A percentile compares a stretch with the other conserved stretches of the same genome.
phyloP scores from a whole-genome alignment of 441 rosid genomes.

The Brassica balearica region DNA sequence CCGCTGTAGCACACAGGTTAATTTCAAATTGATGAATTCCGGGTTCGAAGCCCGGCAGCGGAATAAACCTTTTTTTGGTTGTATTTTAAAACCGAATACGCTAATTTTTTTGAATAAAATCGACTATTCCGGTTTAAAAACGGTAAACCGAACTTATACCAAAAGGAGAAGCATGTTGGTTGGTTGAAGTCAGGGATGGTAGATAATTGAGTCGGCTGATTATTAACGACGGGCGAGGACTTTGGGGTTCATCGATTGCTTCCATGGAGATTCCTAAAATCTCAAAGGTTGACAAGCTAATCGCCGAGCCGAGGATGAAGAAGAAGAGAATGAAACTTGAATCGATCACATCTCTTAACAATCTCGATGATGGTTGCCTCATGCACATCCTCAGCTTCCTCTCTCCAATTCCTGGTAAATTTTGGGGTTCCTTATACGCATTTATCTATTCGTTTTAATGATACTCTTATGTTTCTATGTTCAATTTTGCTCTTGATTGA shows the following conservation, averaged over 20 bases:
- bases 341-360: conserved; percentile 56
- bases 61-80: too few relatives aligned
- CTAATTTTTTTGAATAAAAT: too few relatives aligned
- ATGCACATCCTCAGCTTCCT: conserved; percentile 98
- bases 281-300: background rate
- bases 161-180: too few relatives aligned
- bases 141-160: too few relatives aligned
- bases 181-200: too few relatives aligned
- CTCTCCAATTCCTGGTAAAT: conserved; percentile 85
- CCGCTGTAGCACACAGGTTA: background rate
- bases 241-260: conserved; percentile 1
- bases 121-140: background rate
- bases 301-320: conserved; percentile 23
- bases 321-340: conserved; percentile 23
- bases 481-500: conserved; percentile 10
- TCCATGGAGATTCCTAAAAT: background rate
- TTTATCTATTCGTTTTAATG: too few relatives aligned
- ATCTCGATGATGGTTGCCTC: conserved; percentile 95
- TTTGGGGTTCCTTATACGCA: background rate
- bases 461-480: background rate
- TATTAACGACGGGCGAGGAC: background rate
- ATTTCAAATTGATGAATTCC: background rate
- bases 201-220: background rate
- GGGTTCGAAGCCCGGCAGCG: background rate
- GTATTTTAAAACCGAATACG: background rate